Evolutionary conservation across 139 green algal genomes (phyloP).

Genomic region (Coelastrella sp.): DNA sequence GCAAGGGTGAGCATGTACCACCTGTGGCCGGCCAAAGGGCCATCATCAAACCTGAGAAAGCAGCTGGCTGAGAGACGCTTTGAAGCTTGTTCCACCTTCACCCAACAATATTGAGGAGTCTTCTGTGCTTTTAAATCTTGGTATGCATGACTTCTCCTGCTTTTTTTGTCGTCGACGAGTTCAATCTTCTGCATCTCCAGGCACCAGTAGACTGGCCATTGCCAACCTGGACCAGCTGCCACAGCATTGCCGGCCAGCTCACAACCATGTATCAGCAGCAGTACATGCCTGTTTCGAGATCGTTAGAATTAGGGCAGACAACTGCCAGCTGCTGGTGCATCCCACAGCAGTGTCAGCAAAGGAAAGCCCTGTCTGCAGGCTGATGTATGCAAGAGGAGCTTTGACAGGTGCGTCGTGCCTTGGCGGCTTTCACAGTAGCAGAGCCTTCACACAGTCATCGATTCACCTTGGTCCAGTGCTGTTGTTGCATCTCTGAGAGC

Average conservation of each 20-base stretch:
- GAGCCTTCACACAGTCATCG: too few species aligned
- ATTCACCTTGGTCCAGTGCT: too few species aligned
- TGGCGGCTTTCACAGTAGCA: too few species aligned
- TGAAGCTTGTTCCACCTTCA: too few species aligned
- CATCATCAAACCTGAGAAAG: too few species aligned
- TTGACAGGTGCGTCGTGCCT: neutral
- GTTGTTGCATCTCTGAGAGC: too few species aligned
- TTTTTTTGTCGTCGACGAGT: neutral
- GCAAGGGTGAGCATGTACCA: neutral
- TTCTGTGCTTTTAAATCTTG: too few species aligned
- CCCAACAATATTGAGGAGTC: neutral
- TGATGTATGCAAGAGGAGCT: neutral
- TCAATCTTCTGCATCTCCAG: neutral
- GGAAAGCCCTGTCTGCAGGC: neutral
- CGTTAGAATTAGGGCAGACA: neutral
- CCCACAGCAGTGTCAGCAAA: neutral
- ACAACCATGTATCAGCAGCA: neutral
- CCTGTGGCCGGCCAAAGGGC: neutral
- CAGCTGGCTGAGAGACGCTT: too few species aligned
- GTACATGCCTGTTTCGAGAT: neutral
- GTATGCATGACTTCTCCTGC: too few species aligned
- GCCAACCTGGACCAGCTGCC: slow-evolving; percentile 25
- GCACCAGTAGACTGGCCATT: slow-evolving; percentile 3
- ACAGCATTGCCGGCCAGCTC: neutral
- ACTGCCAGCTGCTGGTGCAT: slow-evolving; percentile 5